A percentile compares a stretch with the other conserved stretches of the same genome.
These are phyloP conservation scores for Barnettozyma populi DNA, from an alignment of 805 yeast species.

Conservation along the genomic window DNA sequence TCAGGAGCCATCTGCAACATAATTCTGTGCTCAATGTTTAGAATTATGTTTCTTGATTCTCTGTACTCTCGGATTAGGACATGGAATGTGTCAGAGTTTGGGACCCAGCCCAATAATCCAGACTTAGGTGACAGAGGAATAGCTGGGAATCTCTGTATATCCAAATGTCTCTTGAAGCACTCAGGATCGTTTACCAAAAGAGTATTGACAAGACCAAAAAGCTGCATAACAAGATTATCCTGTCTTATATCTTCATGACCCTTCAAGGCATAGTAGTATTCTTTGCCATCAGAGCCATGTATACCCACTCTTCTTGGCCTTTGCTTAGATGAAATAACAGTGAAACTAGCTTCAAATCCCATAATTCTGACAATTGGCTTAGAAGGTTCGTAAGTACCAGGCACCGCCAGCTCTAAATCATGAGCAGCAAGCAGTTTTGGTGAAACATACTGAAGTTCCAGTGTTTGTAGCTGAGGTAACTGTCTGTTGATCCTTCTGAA, in stretches of 20 bases:
- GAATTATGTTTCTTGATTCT: slow-evolving; percentile 80
- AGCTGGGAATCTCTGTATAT: slow-evolving; percentile 87
- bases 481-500: slow-evolving; percentile 88
- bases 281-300: slow-evolving; percentile 88
- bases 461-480: slow-evolving; percentile 75
- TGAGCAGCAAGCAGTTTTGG: slow-evolving; percentile 78
- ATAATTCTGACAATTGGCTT: slow-evolving; percentile 68
- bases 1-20: slow-evolving; percentile 98
- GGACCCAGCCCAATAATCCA: slow-evolving; percentile 97
- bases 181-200: slow-evolving; percentile 85
- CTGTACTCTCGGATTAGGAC: slow-evolving; percentile 87
- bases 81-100: slow-evolving; percentile 95
- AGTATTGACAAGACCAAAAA: slow-evolving; percentile 92
- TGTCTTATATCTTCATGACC: slow-evolving; percentile 99
- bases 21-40: slow-evolving; percentile 90
- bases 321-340: slow-evolving; percentile 91
- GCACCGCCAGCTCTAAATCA: slow-evolving; percentile 82
- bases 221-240: slow-evolving; percentile 95
- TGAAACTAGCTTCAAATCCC: slow-evolving; percentile 73
- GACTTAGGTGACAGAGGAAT: slow-evolving; percentile 95
- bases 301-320: slow-evolving; percentile 83
- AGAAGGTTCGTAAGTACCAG: slow-evolving; percentile 89
- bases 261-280: slow-evolving; percentile 74
- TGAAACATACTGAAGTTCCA: slow-evolving; percentile 90
- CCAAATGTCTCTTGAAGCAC: slow-evolving; percentile 92